phyloP scores from a whole-genome alignment of 352 stramenopile species.

The Phytophthora macrochlamydospora region DNA sequence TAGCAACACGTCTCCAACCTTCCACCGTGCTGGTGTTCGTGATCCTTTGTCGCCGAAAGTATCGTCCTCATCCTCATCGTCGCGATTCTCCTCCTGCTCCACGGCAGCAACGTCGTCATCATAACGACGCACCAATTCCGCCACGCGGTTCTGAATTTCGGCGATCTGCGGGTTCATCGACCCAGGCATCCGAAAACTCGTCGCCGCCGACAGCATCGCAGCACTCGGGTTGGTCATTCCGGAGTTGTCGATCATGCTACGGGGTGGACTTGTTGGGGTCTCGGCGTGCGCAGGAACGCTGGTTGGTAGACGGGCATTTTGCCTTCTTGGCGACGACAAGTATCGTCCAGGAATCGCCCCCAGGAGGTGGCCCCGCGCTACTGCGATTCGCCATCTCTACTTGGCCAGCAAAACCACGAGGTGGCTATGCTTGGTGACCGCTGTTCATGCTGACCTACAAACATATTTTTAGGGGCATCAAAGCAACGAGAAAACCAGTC shows the following conservation, averaged over 20 bases:
- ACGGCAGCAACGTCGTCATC: conserved; percentile 44
- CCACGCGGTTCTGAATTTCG: conserved; percentile 72
- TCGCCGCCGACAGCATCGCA: conserved; percentile 15
- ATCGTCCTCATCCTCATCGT: conserved; percentile 37
- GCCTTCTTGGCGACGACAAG: conserved; percentile 22
- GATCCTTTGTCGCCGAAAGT: conserved; percentile 26
- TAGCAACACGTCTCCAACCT: conserved; percentile 66
- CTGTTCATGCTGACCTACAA: not conserved
- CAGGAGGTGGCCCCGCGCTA: conserved; percentile 11
- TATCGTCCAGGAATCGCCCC: conserved; percentile 17
- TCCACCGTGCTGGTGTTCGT: conserved; percentile 48
- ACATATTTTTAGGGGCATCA: conserved; percentile 29
- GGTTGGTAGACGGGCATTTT: conserved; percentile 11
- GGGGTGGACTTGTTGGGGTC: not conserved
- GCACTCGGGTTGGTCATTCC: conserved; percentile 12
- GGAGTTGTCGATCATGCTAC: conserved; percentile 1
- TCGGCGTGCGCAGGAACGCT: conserved; percentile 11
- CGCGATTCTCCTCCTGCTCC: conserved; percentile 25
- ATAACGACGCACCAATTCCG: conserved; percentile 69
- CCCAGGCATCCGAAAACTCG: not conserved
- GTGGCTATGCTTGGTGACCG: not conserved
- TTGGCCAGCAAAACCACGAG: conserved; percentile 7
- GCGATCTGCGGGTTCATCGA: conserved; percentile 52
- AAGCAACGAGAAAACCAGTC: conserved; percentile 1
- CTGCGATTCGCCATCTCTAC: conserved; percentile 20